Evolutionary conservation across 306 rosid species (phyloP).

Genomic region (Trichosanthes truncata): DNA sequence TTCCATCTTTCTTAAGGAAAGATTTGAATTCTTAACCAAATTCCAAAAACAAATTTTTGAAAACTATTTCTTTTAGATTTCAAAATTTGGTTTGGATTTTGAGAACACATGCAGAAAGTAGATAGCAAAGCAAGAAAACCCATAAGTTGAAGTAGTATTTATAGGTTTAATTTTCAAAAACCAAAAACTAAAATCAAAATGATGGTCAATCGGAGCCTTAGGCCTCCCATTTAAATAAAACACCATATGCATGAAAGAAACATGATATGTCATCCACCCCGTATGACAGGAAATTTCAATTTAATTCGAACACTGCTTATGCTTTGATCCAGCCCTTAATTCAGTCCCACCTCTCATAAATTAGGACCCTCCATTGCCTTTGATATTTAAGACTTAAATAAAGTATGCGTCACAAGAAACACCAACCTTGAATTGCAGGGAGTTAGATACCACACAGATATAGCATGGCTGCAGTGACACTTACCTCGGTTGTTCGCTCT

Average conservation of each 20-base stretch:
- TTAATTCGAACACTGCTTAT: conserved; percentile 8
- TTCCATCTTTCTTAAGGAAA: too few species aligned
- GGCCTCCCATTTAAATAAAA: too few species aligned
- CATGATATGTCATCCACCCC: conserved; percentile 29
- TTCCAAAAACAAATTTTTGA: too few species aligned
- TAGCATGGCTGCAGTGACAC: conserved; percentile 15
- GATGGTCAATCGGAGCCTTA: too few species aligned
- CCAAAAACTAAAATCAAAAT: too few species aligned
- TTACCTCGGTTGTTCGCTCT: neutral
- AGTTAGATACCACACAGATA: conserved; percentile 12
- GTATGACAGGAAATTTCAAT: conserved; percentile 21
- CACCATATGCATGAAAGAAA: conserved; percentile 25
- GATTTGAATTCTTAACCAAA: too few species aligned
- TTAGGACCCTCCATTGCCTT: neutral
- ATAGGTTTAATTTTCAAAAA: too few species aligned
- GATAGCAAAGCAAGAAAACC: too few species aligned
- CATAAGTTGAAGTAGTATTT: too few species aligned
- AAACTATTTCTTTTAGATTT: too few species aligned
- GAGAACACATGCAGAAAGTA: too few species aligned
- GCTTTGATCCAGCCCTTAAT: neutral
- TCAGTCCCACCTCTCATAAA: neutral
- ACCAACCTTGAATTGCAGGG: neutral
- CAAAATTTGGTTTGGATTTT: too few species aligned
- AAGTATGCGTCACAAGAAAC: neutral
- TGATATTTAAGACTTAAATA: neutral